Evolutionary conservation across 805 yeast genomes (phyloP).

Genomic region (Candida dajiaensis): DNA sequence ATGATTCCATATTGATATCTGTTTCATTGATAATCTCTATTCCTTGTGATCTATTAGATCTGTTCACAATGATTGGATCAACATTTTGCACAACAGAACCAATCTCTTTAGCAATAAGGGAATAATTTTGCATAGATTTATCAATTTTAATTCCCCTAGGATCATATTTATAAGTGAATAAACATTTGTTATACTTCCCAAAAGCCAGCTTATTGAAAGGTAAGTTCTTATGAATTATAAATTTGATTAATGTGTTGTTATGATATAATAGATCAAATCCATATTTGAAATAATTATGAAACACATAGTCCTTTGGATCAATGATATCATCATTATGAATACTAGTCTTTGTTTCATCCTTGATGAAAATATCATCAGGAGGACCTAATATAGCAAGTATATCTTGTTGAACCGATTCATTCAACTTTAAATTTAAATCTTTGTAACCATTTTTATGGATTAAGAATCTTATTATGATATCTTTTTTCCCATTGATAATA

Average conservation of each 20-base stretch:
- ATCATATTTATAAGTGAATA: constrained; percentile 28
- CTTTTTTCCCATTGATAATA: neutral
- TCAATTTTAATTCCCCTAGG: neutral
- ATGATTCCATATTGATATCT: constrained; percentile 4
- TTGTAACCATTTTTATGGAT: constrained; percentile 19
- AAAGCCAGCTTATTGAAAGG: constrained; percentile 42
- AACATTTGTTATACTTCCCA: constrained; percentile 46
- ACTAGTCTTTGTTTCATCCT: constrained; percentile 35
- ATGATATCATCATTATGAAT: constrained; percentile 28
- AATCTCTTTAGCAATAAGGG: neutral
- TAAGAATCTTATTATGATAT: constrained; percentile 17
- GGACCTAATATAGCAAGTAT: constrained; percentile 45
- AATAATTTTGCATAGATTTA: neutral
- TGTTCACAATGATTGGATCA: constrained; percentile 13
- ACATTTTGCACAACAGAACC: too few species aligned
- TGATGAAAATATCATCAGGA: constrained; percentile 46
- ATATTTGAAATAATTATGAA: constrained; percentile 50
- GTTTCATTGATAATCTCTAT: constrained; percentile 30
- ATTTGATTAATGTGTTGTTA: constrained; percentile 34
- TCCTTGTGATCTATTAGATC: constrained; percentile 9
- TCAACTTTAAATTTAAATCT: constrained; percentile 27
- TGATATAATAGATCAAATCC: constrained; percentile 53
- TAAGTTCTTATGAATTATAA: constrained; percentile 47
- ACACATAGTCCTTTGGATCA: constrained; percentile 23
- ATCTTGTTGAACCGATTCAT: constrained; percentile 44